Conservation (phyloP, 345 rosid species). For the Ceriops decandra region DNA sequence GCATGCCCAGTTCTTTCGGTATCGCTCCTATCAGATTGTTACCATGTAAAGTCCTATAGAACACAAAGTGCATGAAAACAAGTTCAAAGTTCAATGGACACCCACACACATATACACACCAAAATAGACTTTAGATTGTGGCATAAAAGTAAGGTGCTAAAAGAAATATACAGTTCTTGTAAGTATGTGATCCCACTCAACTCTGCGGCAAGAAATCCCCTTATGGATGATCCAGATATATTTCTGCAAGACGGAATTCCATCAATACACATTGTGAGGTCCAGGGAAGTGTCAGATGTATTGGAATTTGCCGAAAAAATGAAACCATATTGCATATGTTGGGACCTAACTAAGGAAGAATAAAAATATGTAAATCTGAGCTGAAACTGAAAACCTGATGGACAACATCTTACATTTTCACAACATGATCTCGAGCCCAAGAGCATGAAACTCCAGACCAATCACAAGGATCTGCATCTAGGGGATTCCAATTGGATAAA, state of each 20-base stretch:
- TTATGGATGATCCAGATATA: slow-evolving; percentile 59
- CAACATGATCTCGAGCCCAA: slow-evolving; percentile 55
- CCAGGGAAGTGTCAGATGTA: too few species aligned
- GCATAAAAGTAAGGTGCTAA: not conserved
- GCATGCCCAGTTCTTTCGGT: slow-evolving; percentile 81
- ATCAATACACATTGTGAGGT: not conserved
- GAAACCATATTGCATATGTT: not conserved
- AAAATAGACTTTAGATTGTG: not conserved
- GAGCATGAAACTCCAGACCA: slow-evolving; percentile 77
- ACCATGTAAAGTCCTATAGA: slow-evolving; percentile 63
- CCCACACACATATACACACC: too few species aligned
- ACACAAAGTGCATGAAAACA: slow-evolving; percentile 16
- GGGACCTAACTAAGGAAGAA: slow-evolving; percentile 12
- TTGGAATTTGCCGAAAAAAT: not conserved
- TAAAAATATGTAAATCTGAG: not conserved
- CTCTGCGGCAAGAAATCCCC: slow-evolving; percentile 85
- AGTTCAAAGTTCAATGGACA: slow-evolving; percentile 18
- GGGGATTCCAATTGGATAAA: slow-evolving; percentile 76
- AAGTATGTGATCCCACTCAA: slow-evolving; percentile 63
- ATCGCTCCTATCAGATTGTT: slow-evolving; percentile 70
- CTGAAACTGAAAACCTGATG: not conserved
- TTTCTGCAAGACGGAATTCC: slow-evolving; percentile 51
- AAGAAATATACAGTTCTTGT: slow-evolving; percentile 63
- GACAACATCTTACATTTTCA: slow-evolving; percentile 61
- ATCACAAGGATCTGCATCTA: slow-evolving; percentile 80